phyloP scores from a whole-genome alignment of 257 asterid species.

The Nicotiana knightiana region DNA sequence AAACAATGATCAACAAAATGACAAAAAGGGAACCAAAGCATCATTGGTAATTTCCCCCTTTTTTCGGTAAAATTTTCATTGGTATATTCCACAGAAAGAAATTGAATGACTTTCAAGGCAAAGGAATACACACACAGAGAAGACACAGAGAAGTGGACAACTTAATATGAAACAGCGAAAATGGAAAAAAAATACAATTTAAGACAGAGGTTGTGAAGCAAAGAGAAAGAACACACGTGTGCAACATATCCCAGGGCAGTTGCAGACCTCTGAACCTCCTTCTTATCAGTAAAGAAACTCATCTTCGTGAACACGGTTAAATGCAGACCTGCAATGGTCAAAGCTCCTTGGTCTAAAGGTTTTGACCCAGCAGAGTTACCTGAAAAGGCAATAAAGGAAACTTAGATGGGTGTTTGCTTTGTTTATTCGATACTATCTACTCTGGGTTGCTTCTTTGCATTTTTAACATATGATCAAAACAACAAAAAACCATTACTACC shows the following conservation, averaged over 20 bases:
- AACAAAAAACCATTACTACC: background rate
- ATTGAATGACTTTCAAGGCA: background rate
- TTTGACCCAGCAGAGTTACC: constrained; percentile 65
- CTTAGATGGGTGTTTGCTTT: background rate
- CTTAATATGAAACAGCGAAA: background rate
- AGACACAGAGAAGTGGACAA: background rate
- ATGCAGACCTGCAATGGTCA: constrained; percentile 90
- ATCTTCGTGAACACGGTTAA: constrained; percentile 83
- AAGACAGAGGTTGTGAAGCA: background rate
- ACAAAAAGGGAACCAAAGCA: background rate
- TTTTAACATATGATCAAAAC: background rate
- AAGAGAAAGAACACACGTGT: constrained; percentile 62
- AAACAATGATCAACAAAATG: background rate
- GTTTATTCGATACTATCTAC: background rate
- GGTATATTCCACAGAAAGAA: background rate
- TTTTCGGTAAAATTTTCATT: background rate
- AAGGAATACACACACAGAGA: background rate
- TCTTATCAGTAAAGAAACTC: constrained; percentile 95
- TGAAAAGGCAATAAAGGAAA: constrained; percentile 18
- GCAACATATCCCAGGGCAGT: constrained; percentile 96
- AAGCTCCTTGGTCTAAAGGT: constrained; percentile 59
- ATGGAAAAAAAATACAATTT: background rate
- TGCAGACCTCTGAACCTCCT: constrained; percentile 91
- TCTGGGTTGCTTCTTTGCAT: background rate
- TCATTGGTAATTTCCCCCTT: background rate